Evolutionary conservation across 495 filamentous ascomycete genomes (phyloP).

Genomic region (Poronia punctata): DNA sequence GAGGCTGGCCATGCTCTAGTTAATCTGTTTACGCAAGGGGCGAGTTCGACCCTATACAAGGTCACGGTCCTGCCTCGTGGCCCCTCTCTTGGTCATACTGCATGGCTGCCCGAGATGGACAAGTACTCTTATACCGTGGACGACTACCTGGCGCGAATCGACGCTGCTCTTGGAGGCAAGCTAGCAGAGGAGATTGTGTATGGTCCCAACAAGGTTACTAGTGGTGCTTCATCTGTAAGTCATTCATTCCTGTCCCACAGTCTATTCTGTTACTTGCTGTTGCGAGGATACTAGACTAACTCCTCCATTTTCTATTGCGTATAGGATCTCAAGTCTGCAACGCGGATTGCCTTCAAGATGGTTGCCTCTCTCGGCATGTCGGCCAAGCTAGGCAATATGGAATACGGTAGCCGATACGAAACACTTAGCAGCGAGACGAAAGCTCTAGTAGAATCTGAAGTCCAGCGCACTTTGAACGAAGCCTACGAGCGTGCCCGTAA

Average conservation of each 20-base stretch:
- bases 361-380: constrained; percentile 86
- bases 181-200: constrained; percentile 91
- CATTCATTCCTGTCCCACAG: no score
- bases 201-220: constrained; percentile 78
- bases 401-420: constrained; percentile 73
- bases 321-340: constrained; percentile 81
- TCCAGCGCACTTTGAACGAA: constrained; percentile 77
- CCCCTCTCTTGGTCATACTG: constrained; percentile 74
- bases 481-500: constrained; percentile 64
- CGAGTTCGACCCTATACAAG: constrained; percentile 77
- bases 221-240: constrained; percentile 68
- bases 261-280: neutral
- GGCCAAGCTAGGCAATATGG: constrained; percentile 79
- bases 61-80: constrained; percentile 94
- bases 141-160: constrained; percentile 69
- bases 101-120: constrained; percentile 82
- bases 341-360: constrained; percentile 71
- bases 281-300: neutral
- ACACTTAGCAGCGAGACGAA: constrained; percentile 76
- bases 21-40: constrained; percentile 64
- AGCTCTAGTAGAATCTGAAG: constrained; percentile 75
- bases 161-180: constrained; percentile 83
- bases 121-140: constrained; percentile 69
- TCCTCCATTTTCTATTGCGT: no score
- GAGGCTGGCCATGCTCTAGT: constrained; percentile 94